A percentile compares a stretch with the other conserved stretches of the same genome.
phyloP scores from a whole-genome alignment of 75 land plant species.

The Larix kaempferi region DNA sequence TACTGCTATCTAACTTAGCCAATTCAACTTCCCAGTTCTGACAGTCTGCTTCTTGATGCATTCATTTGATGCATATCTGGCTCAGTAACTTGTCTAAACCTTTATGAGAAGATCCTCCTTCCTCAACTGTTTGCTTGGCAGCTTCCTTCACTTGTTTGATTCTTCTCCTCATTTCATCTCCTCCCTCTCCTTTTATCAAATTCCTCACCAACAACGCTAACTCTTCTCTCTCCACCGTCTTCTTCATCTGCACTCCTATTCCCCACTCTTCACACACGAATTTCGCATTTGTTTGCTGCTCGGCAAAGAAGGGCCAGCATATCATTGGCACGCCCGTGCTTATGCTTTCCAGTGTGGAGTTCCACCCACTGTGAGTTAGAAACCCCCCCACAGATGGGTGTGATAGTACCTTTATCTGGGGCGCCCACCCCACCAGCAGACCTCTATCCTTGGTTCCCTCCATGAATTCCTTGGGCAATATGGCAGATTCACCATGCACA shows the following conservation, averaged over 20 bases:
- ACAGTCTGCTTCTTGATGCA: too few species aligned
- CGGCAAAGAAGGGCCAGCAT: constrained; percentile 31
- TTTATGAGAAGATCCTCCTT: constrained; percentile 19
- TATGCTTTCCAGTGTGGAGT: constrained; percentile 31
- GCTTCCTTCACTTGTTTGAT: constrained; percentile 15
- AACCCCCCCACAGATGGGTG: constrained; percentile 28
- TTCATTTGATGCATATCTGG: too few species aligned
- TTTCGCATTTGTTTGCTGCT: constrained; percentile 31
- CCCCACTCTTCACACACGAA: constrained; percentile 15
- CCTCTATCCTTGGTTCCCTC: constrained; percentile 17
- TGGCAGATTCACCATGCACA: background rate
- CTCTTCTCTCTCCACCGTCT: constrained; percentile 12
- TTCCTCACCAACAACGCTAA: constrained; percentile 25
- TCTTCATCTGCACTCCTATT: constrained; percentile 23
- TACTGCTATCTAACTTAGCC: too few species aligned
- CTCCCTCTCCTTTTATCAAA: constrained; percentile 46
- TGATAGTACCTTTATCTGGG: constrained; percentile 22
- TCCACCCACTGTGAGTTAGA: constrained; percentile 38
- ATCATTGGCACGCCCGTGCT: constrained; percentile 31
- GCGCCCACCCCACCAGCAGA: constrained; percentile 19
- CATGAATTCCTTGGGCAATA: constrained; percentile 15
- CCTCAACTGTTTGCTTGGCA: constrained; percentile 16
- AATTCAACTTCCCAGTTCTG: too few species aligned
- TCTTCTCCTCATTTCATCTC: constrained; percentile 27
- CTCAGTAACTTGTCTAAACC: too few species aligned